Evolutionary conservation across 2,329 filamentous ascomycete genomes (phyloP).

Genomic region (Plenodomus lindquistii): DNA sequence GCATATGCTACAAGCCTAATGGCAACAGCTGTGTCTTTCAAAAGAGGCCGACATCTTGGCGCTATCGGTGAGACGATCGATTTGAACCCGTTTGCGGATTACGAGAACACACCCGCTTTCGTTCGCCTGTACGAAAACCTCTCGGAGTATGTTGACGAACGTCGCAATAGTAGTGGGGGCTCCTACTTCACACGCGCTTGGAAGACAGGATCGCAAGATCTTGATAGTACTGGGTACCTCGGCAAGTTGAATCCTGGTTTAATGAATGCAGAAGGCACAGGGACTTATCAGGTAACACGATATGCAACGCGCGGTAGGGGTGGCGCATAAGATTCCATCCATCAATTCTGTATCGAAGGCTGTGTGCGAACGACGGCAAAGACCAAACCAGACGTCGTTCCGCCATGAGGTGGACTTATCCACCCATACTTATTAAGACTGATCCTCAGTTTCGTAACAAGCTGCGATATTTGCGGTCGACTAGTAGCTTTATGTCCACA

Average conservation of each 20-base stretch:
- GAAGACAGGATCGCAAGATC: conserved; percentile 45
- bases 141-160: conserved; percentile 45
- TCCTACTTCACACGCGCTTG: conserved; percentile 48
- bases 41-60: conserved; percentile 13
- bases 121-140: conserved; percentile 50
- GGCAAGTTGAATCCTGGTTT: background rate
- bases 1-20: conserved; percentile 31
- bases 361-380: no score
- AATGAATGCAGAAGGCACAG: background rate
- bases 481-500: no score
- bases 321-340: background rate
- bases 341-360: no score
- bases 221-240: conserved; percentile 47
- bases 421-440: no score
- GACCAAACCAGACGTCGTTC: no score
- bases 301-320: background rate
- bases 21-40: conserved; percentile 15
- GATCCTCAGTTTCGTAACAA: no score
- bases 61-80: conserved; percentile 13
- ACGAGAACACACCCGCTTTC: conserved; percentile 42
- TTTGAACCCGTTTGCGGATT: conserved; percentile 1
- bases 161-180: conserved; percentile 19
- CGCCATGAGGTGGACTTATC: no score
- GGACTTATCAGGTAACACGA: background rate
- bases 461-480: no score